These are phyloP conservation scores for Phoma sp. DNA, from an alignment of 2,329 filamentous ascomycete genomes.

Conservation along the genomic window DNA sequence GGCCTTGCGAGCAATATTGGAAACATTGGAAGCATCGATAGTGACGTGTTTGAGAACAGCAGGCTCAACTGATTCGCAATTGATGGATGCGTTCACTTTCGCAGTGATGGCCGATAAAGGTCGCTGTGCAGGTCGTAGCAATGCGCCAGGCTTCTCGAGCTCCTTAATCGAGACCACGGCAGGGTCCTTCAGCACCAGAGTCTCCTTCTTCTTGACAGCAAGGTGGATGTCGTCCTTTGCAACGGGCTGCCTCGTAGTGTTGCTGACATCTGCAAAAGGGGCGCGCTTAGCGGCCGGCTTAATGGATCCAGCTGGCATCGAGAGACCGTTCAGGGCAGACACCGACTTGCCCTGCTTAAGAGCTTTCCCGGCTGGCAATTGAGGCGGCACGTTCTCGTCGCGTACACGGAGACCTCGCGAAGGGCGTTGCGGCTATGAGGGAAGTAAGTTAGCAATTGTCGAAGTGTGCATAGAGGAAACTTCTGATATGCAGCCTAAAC, in stretches of 20 bases:
- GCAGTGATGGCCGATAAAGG: constrained; percentile 50
- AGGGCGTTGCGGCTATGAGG: constrained; percentile 72
- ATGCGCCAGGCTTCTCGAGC: constrained; percentile 53
- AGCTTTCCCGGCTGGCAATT: constrained; percentile 53
- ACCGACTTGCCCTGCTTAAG: constrained; percentile 85
- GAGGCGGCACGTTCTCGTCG: constrained; percentile 71
- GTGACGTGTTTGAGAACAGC: constrained; percentile 32
- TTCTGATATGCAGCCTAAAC: background rate
- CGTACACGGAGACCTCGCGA: constrained; percentile 65
- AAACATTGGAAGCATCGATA: constrained; percentile 37
- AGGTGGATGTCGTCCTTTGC: constrained; percentile 65
- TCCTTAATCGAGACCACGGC: constrained; percentile 45
- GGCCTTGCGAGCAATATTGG: constrained; percentile 55
- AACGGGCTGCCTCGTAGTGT: constrained; percentile 58
- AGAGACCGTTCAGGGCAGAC: constrained; percentile 64
- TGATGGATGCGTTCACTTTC: constrained; percentile 30
- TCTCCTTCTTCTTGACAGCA: constrained; percentile 50
- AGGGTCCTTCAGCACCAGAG: constrained; percentile 45
- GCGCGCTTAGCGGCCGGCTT: constrained; percentile 76
- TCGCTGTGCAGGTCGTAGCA: constrained; percentile 69
- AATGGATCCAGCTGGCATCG: constrained; percentile 60
- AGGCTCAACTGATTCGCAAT: constrained; percentile 24
- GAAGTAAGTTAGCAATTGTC: constrained; percentile 27
- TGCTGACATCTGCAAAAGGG: constrained; percentile 84
- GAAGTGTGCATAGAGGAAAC: background rate